A percentile compares a stretch with the other conserved stretches of the same genome.
phyloP scores from a whole-genome alignment of 805 yeast genomes.

The Saccharomycopsis javanensis region DNA sequence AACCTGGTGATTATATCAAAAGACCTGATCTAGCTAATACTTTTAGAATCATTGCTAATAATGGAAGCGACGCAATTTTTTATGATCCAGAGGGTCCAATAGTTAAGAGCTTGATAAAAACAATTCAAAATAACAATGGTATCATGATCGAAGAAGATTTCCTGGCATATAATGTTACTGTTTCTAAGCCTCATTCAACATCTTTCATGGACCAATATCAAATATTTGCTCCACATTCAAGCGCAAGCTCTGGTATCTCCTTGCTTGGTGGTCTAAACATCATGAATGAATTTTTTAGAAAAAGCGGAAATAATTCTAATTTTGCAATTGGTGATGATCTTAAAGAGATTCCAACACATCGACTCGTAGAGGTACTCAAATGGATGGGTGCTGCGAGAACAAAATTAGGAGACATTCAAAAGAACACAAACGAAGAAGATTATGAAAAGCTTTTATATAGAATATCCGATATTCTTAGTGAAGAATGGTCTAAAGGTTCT shows the following conservation, averaged over 20 bases:
- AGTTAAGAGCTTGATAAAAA: slow-evolving; percentile 46
- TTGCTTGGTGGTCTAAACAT: slow-evolving; percentile 65
- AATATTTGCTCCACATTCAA: slow-evolving; percentile 46
- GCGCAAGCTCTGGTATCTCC: slow-evolving; percentile 81
- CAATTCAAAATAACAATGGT: slow-evolving; percentile 53
- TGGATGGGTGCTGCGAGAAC: slow-evolving; percentile 86
- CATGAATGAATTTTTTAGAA: slow-evolving; percentile 37
- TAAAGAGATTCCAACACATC: slow-evolving; percentile 44
- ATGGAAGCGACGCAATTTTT: slow-evolving; percentile 69
- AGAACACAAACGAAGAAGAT: neutral
- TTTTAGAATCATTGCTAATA: slow-evolving; percentile 54
- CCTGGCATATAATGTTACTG: slow-evolving; percentile 42
- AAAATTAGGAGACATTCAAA: slow-evolving; percentile 59
- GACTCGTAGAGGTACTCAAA: slow-evolving; percentile 79
- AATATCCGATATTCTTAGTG: slow-evolving; percentile 36
- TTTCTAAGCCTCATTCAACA: slow-evolving; percentile 33
- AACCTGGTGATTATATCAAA: slow-evolving; percentile 47
- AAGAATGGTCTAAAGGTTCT: slow-evolving; percentile 50
- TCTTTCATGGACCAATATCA: slow-evolving; percentile 31
- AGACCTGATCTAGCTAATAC: slow-evolving; percentile 62
- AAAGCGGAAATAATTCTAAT: slow-evolving; percentile 22
- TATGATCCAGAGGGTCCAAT: slow-evolving; percentile 78
- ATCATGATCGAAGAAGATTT: slow-evolving; percentile 59
- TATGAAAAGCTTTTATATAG: slow-evolving; percentile 22
- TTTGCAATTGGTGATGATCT: slow-evolving; percentile 34